Conservation (phyloP, 306 rosid species). For the Fagus sylvatica region DNA sequence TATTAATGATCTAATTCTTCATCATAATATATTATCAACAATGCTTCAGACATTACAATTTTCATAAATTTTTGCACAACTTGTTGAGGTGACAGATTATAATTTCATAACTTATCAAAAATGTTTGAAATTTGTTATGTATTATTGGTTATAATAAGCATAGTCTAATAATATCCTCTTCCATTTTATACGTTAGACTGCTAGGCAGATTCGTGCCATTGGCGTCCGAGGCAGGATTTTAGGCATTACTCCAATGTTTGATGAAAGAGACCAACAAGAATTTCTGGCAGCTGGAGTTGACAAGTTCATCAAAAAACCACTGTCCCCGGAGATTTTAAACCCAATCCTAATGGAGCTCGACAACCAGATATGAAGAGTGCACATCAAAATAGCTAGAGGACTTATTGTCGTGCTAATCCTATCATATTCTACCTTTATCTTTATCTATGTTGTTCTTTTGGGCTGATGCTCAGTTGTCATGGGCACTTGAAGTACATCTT, state of each 20-base stretch:
- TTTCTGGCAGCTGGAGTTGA: constrained; percentile 30
- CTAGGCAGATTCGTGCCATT: constrained; percentile 12
- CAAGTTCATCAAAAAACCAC: constrained; percentile 21
- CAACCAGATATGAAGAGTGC: background rate
- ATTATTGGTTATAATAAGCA: too few species aligned
- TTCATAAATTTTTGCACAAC: too few species aligned
- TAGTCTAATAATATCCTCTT: background rate
- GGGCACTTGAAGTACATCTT: too few species aligned
- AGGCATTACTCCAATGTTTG: background rate
- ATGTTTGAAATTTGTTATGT: too few species aligned
- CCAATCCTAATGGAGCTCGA: constrained; percentile 27
- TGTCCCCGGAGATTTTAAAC: constrained; percentile 14
- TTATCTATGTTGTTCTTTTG: too few species aligned
- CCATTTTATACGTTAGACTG: constrained; percentile 4
- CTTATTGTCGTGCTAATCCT: background rate
- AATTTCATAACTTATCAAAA: too few species aligned
- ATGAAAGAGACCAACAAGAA: background rate
- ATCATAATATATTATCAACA: too few species aligned
- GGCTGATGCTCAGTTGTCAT: too few species aligned
- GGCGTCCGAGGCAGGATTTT: constrained; percentile 24
- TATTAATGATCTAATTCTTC: background rate
- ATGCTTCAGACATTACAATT: too few species aligned
- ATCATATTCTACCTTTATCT: too few species aligned
- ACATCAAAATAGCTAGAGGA: background rate
- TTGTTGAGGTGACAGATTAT: too few species aligned